These are phyloP conservation scores for Striga asiatica DNA, from an alignment of 257 asterid species.

Conservation along the genomic window DNA sequence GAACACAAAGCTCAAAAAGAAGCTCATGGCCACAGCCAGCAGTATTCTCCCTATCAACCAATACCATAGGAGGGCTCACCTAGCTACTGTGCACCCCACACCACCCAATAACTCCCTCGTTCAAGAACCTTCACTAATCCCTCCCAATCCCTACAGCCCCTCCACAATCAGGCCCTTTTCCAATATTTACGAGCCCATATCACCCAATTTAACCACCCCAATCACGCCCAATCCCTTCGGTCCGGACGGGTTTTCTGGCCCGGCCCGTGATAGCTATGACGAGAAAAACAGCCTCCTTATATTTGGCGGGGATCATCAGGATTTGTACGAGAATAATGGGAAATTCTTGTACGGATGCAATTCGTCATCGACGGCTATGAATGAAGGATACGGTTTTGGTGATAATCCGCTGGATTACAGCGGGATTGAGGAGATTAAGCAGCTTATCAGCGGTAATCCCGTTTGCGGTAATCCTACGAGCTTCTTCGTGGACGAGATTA, in stretches of 20 bases:
- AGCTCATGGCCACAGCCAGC: slow-evolving; percentile 15
- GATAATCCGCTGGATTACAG: slow-evolving; percentile 44
- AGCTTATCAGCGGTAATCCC: slow-evolving; percentile 44
- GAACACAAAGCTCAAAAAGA: slow-evolving; percentile 91
- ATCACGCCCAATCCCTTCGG: slow-evolving; percentile 11
- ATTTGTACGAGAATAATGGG: not conserved
- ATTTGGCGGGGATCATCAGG: slow-evolving; percentile 36
- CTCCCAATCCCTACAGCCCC: not conserved
- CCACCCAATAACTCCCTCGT: not conserved
- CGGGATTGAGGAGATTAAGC: slow-evolving; percentile 67
- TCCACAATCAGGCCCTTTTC: not conserved
- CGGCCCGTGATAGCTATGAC: slow-evolving; percentile 10
- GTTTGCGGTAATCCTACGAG: slow-evolving; percentile 16
- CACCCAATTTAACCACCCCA: slow-evolving; percentile 6
- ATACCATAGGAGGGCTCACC: slow-evolving; percentile 18
- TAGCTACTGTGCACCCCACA: not conserved
- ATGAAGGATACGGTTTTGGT: slow-evolving; percentile 9
- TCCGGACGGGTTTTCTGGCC: slow-evolving; percentile 9
- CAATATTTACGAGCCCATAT: not conserved
- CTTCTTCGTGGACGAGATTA: slow-evolving; percentile 37
- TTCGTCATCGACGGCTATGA: not conserved
- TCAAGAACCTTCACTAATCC: slow-evolving; percentile 14
- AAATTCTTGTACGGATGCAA: slow-evolving; percentile 13
- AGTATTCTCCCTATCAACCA: not conserved
- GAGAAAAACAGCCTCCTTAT: too few species aligned